A percentile compares a stretch with the other conserved stretches of the same genome.
Evolutionary conservation across 305 asterid genomes (phyloP).

Genomic region (Solanum hybrid): DNA sequence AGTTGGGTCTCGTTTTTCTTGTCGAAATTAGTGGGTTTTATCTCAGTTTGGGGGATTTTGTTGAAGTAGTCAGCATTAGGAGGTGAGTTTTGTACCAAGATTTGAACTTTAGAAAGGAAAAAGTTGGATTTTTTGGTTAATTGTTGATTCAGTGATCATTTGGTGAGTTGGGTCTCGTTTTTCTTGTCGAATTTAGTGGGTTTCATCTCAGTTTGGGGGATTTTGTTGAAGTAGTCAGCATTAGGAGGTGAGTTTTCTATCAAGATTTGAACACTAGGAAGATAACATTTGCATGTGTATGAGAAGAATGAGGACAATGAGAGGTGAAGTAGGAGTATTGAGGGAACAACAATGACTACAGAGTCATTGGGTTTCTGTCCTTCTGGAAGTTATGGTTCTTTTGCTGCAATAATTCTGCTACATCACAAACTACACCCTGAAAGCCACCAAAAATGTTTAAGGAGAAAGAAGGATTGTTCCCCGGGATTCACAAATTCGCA

Average conservation of each 20-base stretch:
- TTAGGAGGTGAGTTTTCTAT: neutral
- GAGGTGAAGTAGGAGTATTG: constrained; percentile 38
- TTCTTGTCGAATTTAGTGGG: neutral
- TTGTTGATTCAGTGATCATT: neutral
- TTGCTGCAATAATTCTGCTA: constrained; percentile 35
- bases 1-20: constrained; percentile 10
- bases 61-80: neutral
- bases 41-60: neutral
- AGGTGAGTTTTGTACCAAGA: neutral
- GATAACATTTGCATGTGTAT: neutral
- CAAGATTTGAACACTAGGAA: neutral
- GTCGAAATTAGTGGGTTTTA: neutral
- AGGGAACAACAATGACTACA: constrained; percentile 56
- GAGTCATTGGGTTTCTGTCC: constrained; percentile 82
- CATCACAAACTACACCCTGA: constrained; percentile 42
- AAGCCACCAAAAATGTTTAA: constrained; percentile 69
- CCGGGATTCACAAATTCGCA: constrained; percentile 60
- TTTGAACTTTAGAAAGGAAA: neutral
- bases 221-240: neutral
- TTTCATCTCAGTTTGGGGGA: neutral
- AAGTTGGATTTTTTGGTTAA: neutral
- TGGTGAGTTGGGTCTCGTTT: constrained; percentile 13
- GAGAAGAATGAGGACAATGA: constrained; percentile 47
- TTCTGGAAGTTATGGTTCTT: constrained; percentile 77
- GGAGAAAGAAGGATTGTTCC: constrained; percentile 62